These are phyloP conservation scores for Mucor plumbeus DNA, from an alignment of 371 early-diverging fungal genomes.

Conservation along the genomic window DNA sequence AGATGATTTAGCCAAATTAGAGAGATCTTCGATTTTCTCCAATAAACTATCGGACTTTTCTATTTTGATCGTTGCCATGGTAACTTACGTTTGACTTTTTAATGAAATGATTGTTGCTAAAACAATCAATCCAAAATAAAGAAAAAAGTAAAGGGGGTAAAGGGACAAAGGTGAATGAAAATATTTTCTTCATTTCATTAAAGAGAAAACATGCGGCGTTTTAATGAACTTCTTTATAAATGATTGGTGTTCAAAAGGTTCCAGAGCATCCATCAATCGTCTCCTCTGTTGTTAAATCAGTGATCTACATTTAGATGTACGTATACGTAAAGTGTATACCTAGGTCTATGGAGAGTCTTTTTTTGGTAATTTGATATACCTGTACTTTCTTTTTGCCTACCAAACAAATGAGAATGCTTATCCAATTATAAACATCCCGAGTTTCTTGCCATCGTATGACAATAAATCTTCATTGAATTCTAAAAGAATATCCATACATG, in stretches of 20 bases:
- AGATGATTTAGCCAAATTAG: background rate
- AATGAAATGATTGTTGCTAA: background rate
- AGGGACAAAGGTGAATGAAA: background rate
- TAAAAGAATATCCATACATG: background rate
- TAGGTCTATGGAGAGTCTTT: too few species aligned
- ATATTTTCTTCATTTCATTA: conserved; percentile 4
- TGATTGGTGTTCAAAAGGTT: conserved; percentile 7
- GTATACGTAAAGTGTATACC: too few species aligned
- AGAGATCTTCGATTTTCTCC: conserved; percentile 12
- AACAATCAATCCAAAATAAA: background rate
- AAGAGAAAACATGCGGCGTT: conserved; percentile 5
- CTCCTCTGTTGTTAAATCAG: too few species aligned
- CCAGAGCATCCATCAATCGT: background rate
- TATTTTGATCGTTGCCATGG: conserved; percentile 3
- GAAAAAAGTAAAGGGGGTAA: background rate
- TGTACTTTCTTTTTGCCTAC: too few species aligned
- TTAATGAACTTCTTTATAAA: conserved; percentile 11
- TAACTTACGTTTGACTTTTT: background rate
- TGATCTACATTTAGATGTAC: too few species aligned
- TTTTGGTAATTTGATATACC: too few species aligned
- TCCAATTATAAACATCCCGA: background rate
- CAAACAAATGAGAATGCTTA: too few species aligned
- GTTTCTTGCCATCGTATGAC: background rate
- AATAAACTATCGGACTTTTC: conserved; percentile 7
- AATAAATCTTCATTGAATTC: background rate